Evolutionary conservation across 306 rosid genomes (phyloP), one percentile per base, ranked within the genome.

Genomic region (Quercus engelmannii): DNA sequence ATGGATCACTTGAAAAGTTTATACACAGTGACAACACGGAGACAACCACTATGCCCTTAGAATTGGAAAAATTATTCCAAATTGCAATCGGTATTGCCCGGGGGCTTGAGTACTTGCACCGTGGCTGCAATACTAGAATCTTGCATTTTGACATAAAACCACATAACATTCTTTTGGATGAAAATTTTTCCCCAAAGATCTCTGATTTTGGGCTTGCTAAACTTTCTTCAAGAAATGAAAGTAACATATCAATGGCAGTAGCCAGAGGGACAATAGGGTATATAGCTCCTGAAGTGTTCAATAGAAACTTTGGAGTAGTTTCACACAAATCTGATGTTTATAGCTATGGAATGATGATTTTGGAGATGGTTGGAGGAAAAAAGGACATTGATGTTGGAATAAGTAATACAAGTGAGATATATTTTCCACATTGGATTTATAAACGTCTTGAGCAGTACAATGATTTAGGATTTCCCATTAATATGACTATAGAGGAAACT

Each of bases 331-430:
- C 85, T 1, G 87, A 89, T 68, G 89, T 86, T 1, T 86, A 86
- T 41, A 86, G 85, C 1, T 86, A 82, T 30, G 92, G 90, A 79
- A 86, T 87, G 90, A 71, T 89, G 90, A 43, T 87, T 33, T 12
- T 83, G 10, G 89, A 30, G 35, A 5, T 5, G 35, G 35, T 31
- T 31, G 35, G 35, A 31, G 35, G 35, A 31, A 31, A 0, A 31
- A 31, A 31, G 1, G 0, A 31, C 35, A 31, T 31, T 31, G 35
- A 31, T 31, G 35, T 31, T 31, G 35, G 35, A 31, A 31, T 5
- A 1, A 31, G 35, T 31, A 31, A 31, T 31, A 31, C 35, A 0
- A 31, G 6, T 31, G 35, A 31, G 35, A 31, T 31, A 31, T 31
- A 31, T 31, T 31, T 31, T 31, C 35, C 35, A 31, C 35, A 31